phyloP scores from a whole-genome alignment of 2,329 filamentous ascomycete species.

The Neopestalotiopsis sp. region DNA sequence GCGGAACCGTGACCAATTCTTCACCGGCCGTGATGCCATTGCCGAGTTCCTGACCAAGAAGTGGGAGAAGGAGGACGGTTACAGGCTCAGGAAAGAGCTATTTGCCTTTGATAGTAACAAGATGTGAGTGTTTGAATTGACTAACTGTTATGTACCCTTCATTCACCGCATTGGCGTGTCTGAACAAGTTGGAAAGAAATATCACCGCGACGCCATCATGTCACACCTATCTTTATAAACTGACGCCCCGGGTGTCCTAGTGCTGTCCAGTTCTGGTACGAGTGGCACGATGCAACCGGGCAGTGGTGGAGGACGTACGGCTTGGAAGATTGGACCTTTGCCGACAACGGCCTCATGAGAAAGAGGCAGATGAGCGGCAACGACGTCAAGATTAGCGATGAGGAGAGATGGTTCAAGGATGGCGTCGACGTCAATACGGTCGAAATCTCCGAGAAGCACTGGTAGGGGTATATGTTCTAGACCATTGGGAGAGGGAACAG shows the following conservation, averaged over 20 bases:
- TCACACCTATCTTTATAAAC: background rate
- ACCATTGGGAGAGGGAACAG: background rate
- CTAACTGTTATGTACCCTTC: background rate
- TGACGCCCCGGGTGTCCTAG: slow-evolving; percentile 51
- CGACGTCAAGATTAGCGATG: slow-evolving; percentile 67
- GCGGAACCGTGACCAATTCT: slow-evolving; percentile 77
- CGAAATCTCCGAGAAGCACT: slow-evolving; percentile 70
- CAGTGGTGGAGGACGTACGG: slow-evolving; percentile 91
- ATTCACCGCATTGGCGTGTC: no score
- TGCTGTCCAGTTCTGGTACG: slow-evolving; percentile 91
- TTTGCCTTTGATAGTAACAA: slow-evolving; percentile 77
- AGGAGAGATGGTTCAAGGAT: slow-evolving; percentile 72
- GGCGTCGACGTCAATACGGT: slow-evolving; percentile 73
- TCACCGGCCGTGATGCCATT: slow-evolving; percentile 72
- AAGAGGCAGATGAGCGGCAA: slow-evolving; percentile 81
- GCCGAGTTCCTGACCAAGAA: slow-evolving; percentile 72
- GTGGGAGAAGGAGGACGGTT: slow-evolving; percentile 75
- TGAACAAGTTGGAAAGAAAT: no score
- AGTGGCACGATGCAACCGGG: slow-evolving; percentile 72
- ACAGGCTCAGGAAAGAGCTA: slow-evolving; percentile 81
- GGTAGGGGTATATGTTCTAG: slow-evolving; percentile 48
- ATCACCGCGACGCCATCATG: background rate
- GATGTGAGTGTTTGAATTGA: slow-evolving; percentile 34
- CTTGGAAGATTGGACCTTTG: slow-evolving; percentile 81
- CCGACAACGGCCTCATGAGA: slow-evolving; percentile 71